A percentile compares a stretch with the other conserved stretches of the same genome.
phyloP scores from a whole-genome alignment of 495 filamentous ascomycete species.

The Halenospora varia region DNA sequence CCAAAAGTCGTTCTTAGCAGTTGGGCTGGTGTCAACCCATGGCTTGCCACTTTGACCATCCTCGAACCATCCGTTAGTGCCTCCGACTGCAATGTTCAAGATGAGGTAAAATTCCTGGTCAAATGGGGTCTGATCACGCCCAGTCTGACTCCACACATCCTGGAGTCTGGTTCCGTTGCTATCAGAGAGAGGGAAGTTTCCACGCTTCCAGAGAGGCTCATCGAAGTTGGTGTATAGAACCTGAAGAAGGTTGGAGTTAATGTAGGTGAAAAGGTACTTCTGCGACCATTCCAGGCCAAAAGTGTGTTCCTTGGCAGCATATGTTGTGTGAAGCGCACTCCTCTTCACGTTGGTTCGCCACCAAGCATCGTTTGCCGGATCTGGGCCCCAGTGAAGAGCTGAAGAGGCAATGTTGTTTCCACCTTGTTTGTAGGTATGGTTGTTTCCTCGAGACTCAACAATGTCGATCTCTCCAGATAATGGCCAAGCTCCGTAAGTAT shows the following conservation, averaged over 20 bases:
- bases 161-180: slow-evolving; percentile 63
- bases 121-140: slow-evolving; percentile 64
- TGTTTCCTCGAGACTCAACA: slow-evolving; percentile 74
- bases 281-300: slow-evolving; percentile 84
- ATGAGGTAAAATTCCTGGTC: slow-evolving; percentile 81
- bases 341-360: slow-evolving; percentile 77
- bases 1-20: slow-evolving; percentile 73
- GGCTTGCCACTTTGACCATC: slow-evolving; percentile 69
- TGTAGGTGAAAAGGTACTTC: slow-evolving; percentile 84
- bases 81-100: slow-evolving; percentile 75
- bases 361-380: slow-evolving; percentile 57
- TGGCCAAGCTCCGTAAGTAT: slow-evolving; percentile 74
- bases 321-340: slow-evolving; percentile 71
- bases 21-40: slow-evolving; percentile 66
- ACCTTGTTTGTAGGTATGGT: slow-evolving; percentile 66
- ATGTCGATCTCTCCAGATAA: slow-evolving; percentile 85
- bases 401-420: slow-evolving; percentile 82
- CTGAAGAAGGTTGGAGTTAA: slow-evolving; percentile 74
- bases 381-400: slow-evolving; percentile 75
- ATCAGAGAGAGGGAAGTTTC: slow-evolving; percentile 65
- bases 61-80: slow-evolving; percentile 82
- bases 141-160: slow-evolving; percentile 66
- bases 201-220: slow-evolving; percentile 64
- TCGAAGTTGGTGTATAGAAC: slow-evolving; percentile 78
- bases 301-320: slow-evolving; percentile 60